phyloP scores from a whole-genome alignment of 2,329 filamentous ascomycete genomes.

The Scopulariopsis brevicaulis region DNA sequence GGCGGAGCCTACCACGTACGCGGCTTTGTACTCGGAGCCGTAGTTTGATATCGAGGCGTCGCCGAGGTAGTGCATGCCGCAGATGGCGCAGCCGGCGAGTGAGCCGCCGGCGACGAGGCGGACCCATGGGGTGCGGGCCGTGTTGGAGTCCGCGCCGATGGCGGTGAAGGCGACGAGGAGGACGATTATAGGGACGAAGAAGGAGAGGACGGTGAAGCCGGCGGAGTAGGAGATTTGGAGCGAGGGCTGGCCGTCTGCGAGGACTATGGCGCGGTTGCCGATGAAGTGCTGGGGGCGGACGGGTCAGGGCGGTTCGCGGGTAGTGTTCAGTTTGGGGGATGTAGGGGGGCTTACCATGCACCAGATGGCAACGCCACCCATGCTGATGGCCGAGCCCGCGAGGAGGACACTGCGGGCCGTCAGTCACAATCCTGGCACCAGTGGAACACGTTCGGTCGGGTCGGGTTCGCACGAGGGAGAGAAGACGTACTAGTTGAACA shows the following conservation, averaged over 20 bases:
- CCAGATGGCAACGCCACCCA: conserved; percentile 68
- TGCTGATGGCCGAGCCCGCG: conserved; percentile 51
- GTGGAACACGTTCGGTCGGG: conserved; percentile 20
- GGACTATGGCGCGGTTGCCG: conserved; percentile 66
- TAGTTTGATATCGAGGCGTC: conserved; percentile 77
- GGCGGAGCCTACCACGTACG: conserved; percentile 55
- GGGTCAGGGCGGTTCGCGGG: conserved; percentile 1
- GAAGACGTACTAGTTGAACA: conserved; percentile 53
- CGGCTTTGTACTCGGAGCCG: conserved; percentile 44
- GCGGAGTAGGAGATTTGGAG: conserved; percentile 66
- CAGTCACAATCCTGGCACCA: conserved; percentile 10
- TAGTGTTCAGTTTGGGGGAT: not conserved
- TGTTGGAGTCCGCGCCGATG: conserved; percentile 46
- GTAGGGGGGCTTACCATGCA: conserved; percentile 40
- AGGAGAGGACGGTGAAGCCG: conserved; percentile 63
- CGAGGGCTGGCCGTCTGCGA: conserved; percentile 48
- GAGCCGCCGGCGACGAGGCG: conserved; percentile 52
- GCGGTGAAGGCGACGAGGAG: conserved; percentile 61
- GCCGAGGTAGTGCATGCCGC: conserved; percentile 82
- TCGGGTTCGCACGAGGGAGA: not conserved
- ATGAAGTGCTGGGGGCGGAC: conserved; percentile 55
- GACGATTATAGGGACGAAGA: conserved; percentile 69
- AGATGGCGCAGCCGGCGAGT: conserved; percentile 63
- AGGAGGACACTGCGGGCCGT: conserved; percentile 32
- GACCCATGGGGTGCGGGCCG: conserved; percentile 34